Evolutionary conservation across 192 early-diverging fungal genomes (phyloP), one percentile per base, ranked within the genome.

Genomic region (Funneliformis geosporum): DNA sequence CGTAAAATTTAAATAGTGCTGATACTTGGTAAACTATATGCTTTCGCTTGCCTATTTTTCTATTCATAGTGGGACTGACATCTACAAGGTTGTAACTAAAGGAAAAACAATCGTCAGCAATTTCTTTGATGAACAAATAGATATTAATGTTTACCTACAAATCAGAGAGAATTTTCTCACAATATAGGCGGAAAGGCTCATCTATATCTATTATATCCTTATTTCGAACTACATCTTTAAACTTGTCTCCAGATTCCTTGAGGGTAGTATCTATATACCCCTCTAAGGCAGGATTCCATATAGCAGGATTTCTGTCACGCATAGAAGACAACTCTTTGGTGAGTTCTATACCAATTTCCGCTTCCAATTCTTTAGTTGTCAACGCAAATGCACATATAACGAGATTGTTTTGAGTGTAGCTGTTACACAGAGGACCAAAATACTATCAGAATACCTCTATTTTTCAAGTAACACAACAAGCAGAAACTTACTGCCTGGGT

Each of bases 1-100:
- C 44, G 1, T 79, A 79, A 69, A 79, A 79, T 72, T 79, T 79
- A 43, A 73, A 72, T 47, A 79, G 78, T 39, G 78, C 44, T 79
- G 68, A 47, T 73, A 79, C 64, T 66, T 66, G 64, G 3, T 33
- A 64, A 43, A 67, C 65, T 46, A 73, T 79, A 42, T 79, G 40
- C 23, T 79, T 79, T 60, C 70, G 25, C 33, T 79, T 46, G 33
- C 62, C 66, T 38, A 79, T 79, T 61, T 73, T 79, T 61, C 78
- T 47, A 42, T 42, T 72, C 78, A 79, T 79, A 60, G n/a, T 79
- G 9, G 28, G 68, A 72, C 7, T 14, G 18, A 79, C 69, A 33
- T 72, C 78, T 23, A 79, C 33, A 12, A 75, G 73, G 27, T 75
- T 42, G 40, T 25, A 75, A 40, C 74, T 75, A 47, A 72, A 47